Evolutionary conservation across 1,284 basidiomycete species (phyloP), one percentile per base, ranked within the genome.

Genomic region (Erythrobasidium hasegawianum): DNA sequence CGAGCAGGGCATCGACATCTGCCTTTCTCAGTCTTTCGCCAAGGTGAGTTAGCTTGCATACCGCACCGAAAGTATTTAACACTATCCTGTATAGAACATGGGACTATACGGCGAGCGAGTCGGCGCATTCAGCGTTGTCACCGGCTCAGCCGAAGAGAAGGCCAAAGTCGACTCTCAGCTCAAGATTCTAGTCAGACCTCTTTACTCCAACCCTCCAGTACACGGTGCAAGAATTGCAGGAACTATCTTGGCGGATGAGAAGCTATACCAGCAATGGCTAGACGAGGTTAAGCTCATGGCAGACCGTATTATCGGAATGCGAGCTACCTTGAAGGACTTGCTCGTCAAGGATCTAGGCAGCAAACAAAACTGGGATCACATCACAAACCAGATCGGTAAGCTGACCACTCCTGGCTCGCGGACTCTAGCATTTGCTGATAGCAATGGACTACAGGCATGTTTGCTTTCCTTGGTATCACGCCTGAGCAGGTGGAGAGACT

Each of bases 191-290:
- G 88, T 99, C 72, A 89, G 96, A 38, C 96, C 95, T 43, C 87
- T 97, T 84, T 98, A 98, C 83, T 98, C 95, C 67, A 97, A 97
- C 83, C 96, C 95, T 60, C 95, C 96, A 18, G 80, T 94, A 53
- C 92, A 98, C 73, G 79, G 79, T 38, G 79, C 79, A 22, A 75
- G 79, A 65, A 79, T 80, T 60, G 79, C 79, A 13, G 76, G 77
- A 33, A 75, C 75, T 24, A 79, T 80, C 70, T 72, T 80, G 11
- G 75, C 73, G 50, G 78, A 80, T 72, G 67, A 72, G 13, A 65
- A 71, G 61, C 77, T 80, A 18, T 77, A 79, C 74, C 68, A 72
- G 52, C 78, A 80, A 72, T 80, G 79, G 78, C 68, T 74, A 47
- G 53, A 79, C 59, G 94, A 98, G 77, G 90, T 98, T 77, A 81